A percentile compares a stretch with the other conserved stretches of the same genome.
These are phyloP conservation scores for Rhizopogon vulgaris DNA, from an alignment of 768 basidiomycete species.

Conservation along the genomic window DNA sequence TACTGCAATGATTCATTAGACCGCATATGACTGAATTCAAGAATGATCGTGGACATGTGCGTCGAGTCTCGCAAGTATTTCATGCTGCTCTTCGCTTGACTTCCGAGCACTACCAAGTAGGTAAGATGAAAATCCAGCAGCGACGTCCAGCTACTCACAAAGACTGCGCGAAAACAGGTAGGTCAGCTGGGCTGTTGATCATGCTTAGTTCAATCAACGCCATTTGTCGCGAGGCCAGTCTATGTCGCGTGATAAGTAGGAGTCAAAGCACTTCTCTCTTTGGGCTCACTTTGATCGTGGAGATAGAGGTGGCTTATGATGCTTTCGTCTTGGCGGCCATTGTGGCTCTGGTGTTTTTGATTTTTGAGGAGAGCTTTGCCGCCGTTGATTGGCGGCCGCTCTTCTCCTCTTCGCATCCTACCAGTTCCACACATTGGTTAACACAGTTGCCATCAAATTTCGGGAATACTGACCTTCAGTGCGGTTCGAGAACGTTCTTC, in stretches of 20 bases:
- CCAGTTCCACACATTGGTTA: neutral
- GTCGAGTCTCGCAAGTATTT: slow-evolving; percentile 39
- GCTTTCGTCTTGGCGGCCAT: slow-evolving; percentile 64
- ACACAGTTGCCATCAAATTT: neutral
- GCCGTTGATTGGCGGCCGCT: slow-evolving; percentile 16
- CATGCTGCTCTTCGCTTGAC: slow-evolving; percentile 34
- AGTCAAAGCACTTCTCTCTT: neutral
- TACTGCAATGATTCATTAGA: neutral
- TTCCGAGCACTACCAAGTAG: slow-evolving; percentile 30
- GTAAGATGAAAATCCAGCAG: slow-evolving; percentile 4
- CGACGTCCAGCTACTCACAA: slow-evolving; percentile 45
- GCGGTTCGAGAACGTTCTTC: slow-evolving; percentile 53
- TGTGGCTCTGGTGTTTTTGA: slow-evolving; percentile 31
- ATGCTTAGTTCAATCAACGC: slow-evolving; percentile 61
- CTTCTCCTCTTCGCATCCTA: slow-evolving; percentile 23
- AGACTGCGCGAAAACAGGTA: slow-evolving; percentile 52
- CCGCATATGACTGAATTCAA: neutral
- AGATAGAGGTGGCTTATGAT: slow-evolving; percentile 42
- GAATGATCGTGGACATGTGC: slow-evolving; percentile 15
- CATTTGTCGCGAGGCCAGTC: slow-evolving; percentile 46
- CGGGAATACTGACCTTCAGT: slow-evolving; percentile 34
- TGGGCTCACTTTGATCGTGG: slow-evolving; percentile 47
- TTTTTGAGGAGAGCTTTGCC: slow-evolving; percentile 6
- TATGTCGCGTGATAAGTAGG: slow-evolving; percentile 16
- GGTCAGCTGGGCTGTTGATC: slow-evolving; percentile 45